phyloP scores from a whole-genome alignment of 768 basidiomycete genomes.

The Russula ochroleuca region DNA sequence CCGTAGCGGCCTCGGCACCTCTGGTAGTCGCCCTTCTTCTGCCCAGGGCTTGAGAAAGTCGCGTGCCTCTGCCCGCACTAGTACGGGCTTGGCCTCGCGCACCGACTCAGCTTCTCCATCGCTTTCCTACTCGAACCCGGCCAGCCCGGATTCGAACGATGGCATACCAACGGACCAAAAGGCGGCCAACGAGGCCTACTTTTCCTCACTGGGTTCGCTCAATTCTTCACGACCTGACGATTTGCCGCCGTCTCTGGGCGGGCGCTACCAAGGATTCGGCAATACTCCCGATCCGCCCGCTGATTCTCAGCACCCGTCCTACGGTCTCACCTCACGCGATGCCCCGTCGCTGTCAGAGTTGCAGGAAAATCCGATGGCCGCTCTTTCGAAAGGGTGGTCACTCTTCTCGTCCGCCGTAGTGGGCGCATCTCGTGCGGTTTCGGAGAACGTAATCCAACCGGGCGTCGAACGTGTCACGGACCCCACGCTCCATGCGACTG shows the following conservation, averaged over 20 bases:
- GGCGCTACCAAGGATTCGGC: conserved; percentile 90
- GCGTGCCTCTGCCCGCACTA: conserved; percentile 60
- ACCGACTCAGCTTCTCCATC: conserved; percentile 53
- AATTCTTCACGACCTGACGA: conserved; percentile 76
- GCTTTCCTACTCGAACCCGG: conserved; percentile 43
- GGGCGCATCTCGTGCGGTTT: conserved; percentile 73
- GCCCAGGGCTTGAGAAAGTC: conserved; percentile 87
- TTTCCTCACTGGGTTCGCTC: conserved; percentile 73
- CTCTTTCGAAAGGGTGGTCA: conserved; percentile 93
- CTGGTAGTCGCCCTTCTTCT: conserved; percentile 57
- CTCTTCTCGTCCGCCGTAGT: conserved; percentile 83
- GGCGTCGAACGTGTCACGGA: conserved; percentile 78
- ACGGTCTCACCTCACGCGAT: conserved; percentile 68
- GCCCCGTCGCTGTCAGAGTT: conserved; percentile 77
- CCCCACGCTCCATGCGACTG: conserved; percentile 69
- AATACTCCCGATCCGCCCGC: conserved; percentile 65
- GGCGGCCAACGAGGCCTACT: conserved; percentile 81
- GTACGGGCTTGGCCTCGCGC: conserved; percentile 44
- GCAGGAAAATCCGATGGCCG: conserved; percentile 80
- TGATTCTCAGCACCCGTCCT: conserved; percentile 58
- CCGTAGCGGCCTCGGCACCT: conserved; percentile 38
- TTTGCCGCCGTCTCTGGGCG: conserved; percentile 90
- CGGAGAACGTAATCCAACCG: conserved; percentile 87
- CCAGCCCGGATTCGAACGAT: conserved; percentile 42
- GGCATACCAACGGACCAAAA: conserved; percentile 51